These are phyloP conservation scores for Aspergillus nomiae DNA, from an alignment of 2,329 filamentous ascomycete genomes.

Conservation along the genomic window DNA sequence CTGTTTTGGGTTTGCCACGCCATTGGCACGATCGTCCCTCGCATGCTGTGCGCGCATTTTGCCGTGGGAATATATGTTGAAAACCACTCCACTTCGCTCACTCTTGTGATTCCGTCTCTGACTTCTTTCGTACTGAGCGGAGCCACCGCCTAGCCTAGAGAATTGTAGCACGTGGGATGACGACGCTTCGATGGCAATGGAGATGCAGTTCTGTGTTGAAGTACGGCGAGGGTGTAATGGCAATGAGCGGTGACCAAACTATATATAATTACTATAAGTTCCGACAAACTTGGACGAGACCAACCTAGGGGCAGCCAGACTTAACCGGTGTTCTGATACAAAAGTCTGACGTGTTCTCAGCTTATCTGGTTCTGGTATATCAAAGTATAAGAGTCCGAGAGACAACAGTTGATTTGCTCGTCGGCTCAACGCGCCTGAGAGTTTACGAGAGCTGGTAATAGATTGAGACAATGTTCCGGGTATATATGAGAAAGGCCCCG, in stretches of 20 bases:
- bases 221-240: background rate
- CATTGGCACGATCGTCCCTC: constrained; percentile 14
- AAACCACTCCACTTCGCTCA: background rate
- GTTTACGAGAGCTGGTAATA: background rate
- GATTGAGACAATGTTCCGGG: constrained; percentile 1
- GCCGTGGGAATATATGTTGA: background rate
- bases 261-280: background rate
- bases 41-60: constrained; percentile 6
- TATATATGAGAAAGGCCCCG: background rate
- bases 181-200: background rate
- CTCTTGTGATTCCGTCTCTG: background rate
- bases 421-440: background rate
- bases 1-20: constrained; percentile 22
- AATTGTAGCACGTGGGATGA: background rate
- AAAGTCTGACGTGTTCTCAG: background rate
- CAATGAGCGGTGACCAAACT: background rate
- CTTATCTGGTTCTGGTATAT: background rate
- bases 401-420: background rate
- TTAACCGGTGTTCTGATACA: background rate
- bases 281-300: background rate
- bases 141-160: background rate
- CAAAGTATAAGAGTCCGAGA: background rate
- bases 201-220: background rate
- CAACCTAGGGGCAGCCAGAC: background rate
- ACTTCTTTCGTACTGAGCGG: too few relatives aligned